These are phyloP conservation scores for Fusarium beomiforme DNA, from an alignment of 2,329 filamentous ascomycete genomes.

Conservation along the genomic window DNA sequence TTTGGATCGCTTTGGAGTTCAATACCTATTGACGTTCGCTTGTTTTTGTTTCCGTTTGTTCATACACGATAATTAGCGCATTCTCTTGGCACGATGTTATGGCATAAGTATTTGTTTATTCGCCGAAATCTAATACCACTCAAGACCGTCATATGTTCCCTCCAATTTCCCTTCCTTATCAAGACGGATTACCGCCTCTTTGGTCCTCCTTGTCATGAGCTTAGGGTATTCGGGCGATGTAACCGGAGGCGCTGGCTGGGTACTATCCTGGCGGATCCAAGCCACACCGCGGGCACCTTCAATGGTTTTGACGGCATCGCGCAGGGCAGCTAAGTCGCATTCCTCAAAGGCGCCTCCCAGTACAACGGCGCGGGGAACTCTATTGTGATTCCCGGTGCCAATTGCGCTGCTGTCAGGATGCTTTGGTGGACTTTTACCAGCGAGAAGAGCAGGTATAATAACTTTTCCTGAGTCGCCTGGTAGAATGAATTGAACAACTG, in stretches of 20 bases:
- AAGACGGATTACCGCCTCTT: slow-evolving; percentile 15
- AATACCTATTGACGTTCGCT: neutral
- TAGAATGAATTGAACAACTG: slow-evolving; percentile 26
- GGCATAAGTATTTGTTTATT: neutral
- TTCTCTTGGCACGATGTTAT: neutral
- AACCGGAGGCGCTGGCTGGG: slow-evolving; percentile 5
- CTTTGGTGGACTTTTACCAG: neutral
- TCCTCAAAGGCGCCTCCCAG: slow-evolving; percentile 21
- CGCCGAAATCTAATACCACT: slow-evolving; percentile 18
- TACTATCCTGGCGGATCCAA: slow-evolving; percentile 22
- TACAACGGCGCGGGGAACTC: neutral
- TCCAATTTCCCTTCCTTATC: slow-evolving; percentile 10
- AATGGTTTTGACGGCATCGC: neutral
- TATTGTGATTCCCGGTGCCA: slow-evolving; percentile 4
- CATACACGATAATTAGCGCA: neutral
- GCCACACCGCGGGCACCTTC: neutral
- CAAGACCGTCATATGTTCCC: slow-evolving; percentile 1
- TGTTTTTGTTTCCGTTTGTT: neutral
- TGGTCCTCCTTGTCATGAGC: slow-evolving; percentile 20
- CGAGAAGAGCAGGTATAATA: slow-evolving; percentile 14
- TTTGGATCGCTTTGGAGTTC: neutral
- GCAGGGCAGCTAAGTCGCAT: neutral
- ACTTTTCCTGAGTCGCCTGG: slow-evolving; percentile 14
- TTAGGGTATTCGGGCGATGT: slow-evolving; percentile 21
- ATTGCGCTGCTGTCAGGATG: slow-evolving; percentile 12